Evolutionary conservation across 2,329 filamentous ascomycete species (phyloP), one percentile per base, ranked within the genome.

Genomic region (Neurospora sp.): DNA sequence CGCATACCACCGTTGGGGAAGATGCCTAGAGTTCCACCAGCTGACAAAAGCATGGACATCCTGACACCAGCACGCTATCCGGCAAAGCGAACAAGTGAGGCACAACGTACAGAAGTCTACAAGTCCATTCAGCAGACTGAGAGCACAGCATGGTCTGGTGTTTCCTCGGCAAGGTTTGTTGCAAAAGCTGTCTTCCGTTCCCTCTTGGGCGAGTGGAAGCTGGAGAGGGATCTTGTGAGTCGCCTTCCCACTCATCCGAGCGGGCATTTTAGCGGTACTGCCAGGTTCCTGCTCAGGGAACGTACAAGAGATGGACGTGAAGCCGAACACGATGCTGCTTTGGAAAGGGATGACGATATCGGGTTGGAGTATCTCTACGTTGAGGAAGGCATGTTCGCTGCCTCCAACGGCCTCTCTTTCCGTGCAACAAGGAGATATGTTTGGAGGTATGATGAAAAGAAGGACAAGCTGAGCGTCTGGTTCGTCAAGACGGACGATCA

Each of bases 391-490:
- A 85, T 85, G 4, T 91, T 92, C 76, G 85, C 79, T 33, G 87
- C 88, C 4, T 80, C 84, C 1, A 83, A 82, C 37, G 86, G 86
- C 0, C 79, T 88, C 66, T 80, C 81, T 0, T 90, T 92, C 78
- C 83, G 81, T 17, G 89, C 89, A 0, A 88, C 83, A 11, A 82
- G 89, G 28, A 85, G 91, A 11, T 94, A 94, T 75, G 83, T 92
- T 1, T 93, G 91, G 83, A 86, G 91, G 0, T 93, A 93, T 75
- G 82, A 87, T 65, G 88, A 90, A 72, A 74, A 70, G 10, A 80
- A 76, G 1, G 90, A 93, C 74, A 79, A 78, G 37, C 80, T 94
- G 28, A 91, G 87, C 71, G 88, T 91, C 1, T 94, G 91, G 91
- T 93, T 93, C 74, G 88, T 88, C 46, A 88, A 88, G 72, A 83